phyloP scores from a whole-genome alignment of 805 yeast genomes.

The Candida tibetensis region DNA sequence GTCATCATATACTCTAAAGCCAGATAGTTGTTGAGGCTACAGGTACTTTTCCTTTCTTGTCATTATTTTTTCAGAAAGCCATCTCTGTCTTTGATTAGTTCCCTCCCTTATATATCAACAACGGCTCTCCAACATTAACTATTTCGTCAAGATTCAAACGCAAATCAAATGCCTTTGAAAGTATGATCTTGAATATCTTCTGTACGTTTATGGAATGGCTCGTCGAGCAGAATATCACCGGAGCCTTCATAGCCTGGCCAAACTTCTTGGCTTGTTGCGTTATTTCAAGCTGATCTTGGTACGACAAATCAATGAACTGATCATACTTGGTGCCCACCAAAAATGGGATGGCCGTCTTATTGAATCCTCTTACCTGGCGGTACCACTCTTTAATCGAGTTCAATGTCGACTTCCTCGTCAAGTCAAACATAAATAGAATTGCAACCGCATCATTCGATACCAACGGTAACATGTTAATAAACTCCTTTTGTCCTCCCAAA shows the following conservation, averaged over 20 bases:
- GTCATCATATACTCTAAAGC: no score
- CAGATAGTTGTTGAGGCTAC: no score
- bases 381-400: constrained; percentile 95
- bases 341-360: constrained; percentile 86
- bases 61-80: no score
- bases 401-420: constrained; percentile 80
- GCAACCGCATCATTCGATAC: constrained; percentile 93
- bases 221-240: constrained; percentile 84
- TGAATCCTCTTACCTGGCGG: constrained; percentile 84
- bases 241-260: constrained; percentile 87
- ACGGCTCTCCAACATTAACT: constrained; percentile 84
- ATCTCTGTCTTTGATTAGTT: no score
- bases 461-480: constrained; percentile 90
- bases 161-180: constrained; percentile 87
- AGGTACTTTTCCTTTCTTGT: no score
- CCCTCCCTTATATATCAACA: constrained; percentile 60
- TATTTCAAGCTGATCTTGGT: constrained; percentile 78
- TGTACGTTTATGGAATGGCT: constrained; percentile 90
- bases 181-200: constrained; percentile 85
- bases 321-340: constrained; percentile 94
- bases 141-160: constrained; percentile 82
- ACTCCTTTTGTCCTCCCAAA: constrained; percentile 92
- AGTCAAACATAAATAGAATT: constrained; percentile 80
- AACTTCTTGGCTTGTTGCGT: constrained; percentile 79
- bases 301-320: constrained; percentile 72